These are phyloP conservation scores for Sugiyamaella qingdaonensis DNA, from an alignment of 805 yeast species.

Conservation along the genomic window DNA sequence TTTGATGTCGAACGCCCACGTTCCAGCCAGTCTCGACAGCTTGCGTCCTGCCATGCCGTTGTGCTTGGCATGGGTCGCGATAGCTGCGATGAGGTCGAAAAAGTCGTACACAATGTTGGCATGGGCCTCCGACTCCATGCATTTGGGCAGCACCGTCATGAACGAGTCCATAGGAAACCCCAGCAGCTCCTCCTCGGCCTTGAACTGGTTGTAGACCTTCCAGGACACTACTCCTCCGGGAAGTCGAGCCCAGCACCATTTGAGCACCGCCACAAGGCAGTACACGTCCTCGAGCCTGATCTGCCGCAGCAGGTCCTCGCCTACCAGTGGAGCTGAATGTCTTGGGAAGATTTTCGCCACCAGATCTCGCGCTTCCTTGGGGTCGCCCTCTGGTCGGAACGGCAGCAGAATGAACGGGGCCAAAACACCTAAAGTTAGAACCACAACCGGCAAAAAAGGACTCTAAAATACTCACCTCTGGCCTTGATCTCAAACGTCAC, in stretches of 20 bases:
- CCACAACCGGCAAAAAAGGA: too few relatives aligned
- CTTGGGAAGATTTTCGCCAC: constrained; percentile 55
- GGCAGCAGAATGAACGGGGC: constrained; percentile 75
- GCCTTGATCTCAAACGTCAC: constrained; percentile 70
- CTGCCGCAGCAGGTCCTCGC: constrained; percentile 41
- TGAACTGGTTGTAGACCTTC: constrained; percentile 73
- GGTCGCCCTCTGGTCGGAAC: constrained; percentile 61
- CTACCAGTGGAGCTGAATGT: constrained; percentile 48
- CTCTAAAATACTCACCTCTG: constrained; percentile 40
- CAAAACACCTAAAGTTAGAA: constrained; percentile 37
- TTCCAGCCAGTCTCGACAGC: constrained; percentile 73
- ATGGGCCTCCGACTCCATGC: constrained; percentile 78
- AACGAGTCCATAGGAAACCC: constrained; percentile 71
- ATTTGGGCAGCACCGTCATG: constrained; percentile 75
- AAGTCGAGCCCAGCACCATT: constrained; percentile 82
- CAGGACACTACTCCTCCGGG: constrained; percentile 79
- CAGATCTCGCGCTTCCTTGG: constrained; percentile 50
- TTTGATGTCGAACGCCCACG: constrained; percentile 72
- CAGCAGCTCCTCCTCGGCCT: constrained; percentile 54
- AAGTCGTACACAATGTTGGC: constrained; percentile 88
- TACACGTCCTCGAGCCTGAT: constrained; percentile 58
- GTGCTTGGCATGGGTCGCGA: constrained; percentile 73
- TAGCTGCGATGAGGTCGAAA: constrained; percentile 69
- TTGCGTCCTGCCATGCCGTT: constrained; percentile 78
- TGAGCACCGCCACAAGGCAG: constrained; percentile 59